Base-by-base conservation (phyloP, 192 early-diverging fungal genomes). In the Funneliformis mosseae region DNA sequence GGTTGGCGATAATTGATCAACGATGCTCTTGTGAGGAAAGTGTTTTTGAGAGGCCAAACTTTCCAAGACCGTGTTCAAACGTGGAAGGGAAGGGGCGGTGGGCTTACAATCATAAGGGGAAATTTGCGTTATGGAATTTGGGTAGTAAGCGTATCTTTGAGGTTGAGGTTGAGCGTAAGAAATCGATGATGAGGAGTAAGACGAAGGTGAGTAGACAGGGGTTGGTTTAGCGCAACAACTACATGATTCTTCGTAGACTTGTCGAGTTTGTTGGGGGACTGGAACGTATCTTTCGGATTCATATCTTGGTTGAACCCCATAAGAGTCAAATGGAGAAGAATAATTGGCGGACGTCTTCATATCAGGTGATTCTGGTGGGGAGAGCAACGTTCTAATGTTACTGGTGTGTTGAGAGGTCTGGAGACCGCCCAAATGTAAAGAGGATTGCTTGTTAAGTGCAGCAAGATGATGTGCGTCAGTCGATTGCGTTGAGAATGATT, bases 1-100 rank as follows among this genome's bases (percentile, higher is more conserved):
- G 81, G 81, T 62, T 82, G 71, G 39, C 78, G 78, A 28, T 79
- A 81, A 33, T 83, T 71, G 12, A 80, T 66, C 5, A 72, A 61
- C 41, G 75, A 83, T 8, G 81, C 69, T 82, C 3, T 83, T 83
- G 21, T 81, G 82, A 39, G 80, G 55, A 38, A 23, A 75, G 0
- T 77, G 74, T 25, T 69, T 42, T 63, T 41, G 60, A 16, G 81
- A 25, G 64, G n/a, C 60, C 39, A 61, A 41, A 38, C n/a, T 16
- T 66, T 45, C 43, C 18, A 38, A 68, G 14, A 42, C 12, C 7
- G 55, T 77, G 16, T 28, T 55, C 25, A 63, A 25, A 27, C 59
- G 25, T 16, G 75, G 45, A 28, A 63, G 50, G 10, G 71, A 74
- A 27, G 71, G 39, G 5, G 39, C 10, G 7, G 43, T 25, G 16